Base-by-base conservation (phyloP, 2,329 filamentous ascomycete genomes). In the Paracoccidioides lutzii region DNA sequence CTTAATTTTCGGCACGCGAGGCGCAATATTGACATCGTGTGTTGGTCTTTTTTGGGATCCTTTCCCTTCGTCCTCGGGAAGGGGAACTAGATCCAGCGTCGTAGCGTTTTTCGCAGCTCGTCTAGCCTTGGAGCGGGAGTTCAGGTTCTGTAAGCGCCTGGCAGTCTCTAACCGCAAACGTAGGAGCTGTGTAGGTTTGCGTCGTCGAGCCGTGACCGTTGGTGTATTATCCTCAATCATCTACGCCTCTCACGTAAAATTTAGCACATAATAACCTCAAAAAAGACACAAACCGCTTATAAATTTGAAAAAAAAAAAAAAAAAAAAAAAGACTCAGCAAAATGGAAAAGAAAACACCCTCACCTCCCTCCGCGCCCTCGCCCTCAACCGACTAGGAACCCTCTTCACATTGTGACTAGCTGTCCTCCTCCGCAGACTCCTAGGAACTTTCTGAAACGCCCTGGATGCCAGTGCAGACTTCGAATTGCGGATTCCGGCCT, bases 381-480 rank as follows among this genome's bases (percentile, higher is more conserved):
- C 73, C 55, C 86, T 80, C 65, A 97, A 72, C 59, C 89, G 76
- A 66, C 84, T 85, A 2, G 93, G 93, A 14, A 98, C 85, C 59
- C 86, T 81, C 72, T 91, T 95, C 40, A 87, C 87, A 78, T 98
- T 96, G 72, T 98, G 93, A 69, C 90, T 95, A 22, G 91, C 93
- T 0, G 91, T 95, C 63, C 93, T 80, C 60, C 93, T 79, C 61
- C 93, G 79, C 79, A 98, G 74, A 52, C 85, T 83, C 62, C 89
- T 81, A 1, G 93, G 93, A 4, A 98, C 87, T 62, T 88, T 82
- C 70, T 98, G 93, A 66, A 97, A 97, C 12, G 91, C 90, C 53
- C 91, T 80, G 56, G 81, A 83, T 45, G 80, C 76, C 58, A 82
- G 64, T 1, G 73, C 75, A 60, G 76, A 76, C 68, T 87, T 90